phyloP scores from a whole-genome alignment of 1,139 yeast species.

The Suhomyces ambrosiae region DNA sequence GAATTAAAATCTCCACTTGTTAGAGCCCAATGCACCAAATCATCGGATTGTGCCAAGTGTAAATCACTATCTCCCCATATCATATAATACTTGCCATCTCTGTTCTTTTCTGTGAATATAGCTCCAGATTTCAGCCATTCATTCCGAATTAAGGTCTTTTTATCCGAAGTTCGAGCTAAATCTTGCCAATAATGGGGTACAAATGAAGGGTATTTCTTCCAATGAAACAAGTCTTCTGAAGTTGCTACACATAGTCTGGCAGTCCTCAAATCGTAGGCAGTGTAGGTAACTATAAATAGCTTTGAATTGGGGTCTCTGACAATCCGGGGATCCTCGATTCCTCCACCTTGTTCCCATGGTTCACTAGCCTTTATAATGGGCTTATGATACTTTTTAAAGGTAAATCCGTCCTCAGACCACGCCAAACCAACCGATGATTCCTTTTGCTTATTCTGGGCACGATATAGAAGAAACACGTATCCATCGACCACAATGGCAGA shows the following conservation, averaged over 20 bases:
- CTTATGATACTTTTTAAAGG: conserved; percentile 32
- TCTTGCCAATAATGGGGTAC: conserved; percentile 39
- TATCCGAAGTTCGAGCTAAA: conserved; percentile 30
- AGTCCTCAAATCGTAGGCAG: conserved; percentile 39
- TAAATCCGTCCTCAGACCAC: conserved; percentile 44
- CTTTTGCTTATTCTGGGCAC: conserved; percentile 43
- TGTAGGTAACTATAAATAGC: conserved; percentile 44
- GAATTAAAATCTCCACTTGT: conserved; percentile 23
- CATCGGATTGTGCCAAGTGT: conserved; percentile 40
- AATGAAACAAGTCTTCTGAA: conserved; percentile 40
- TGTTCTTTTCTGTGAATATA: conserved; percentile 34
- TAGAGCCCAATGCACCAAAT: conserved; percentile 39
- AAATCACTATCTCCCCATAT: conserved; percentile 48
- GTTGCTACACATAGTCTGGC: conserved; percentile 49
- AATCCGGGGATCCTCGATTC: conserved; percentile 49
- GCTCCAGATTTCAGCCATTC: conserved; percentile 53
- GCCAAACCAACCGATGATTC: conserved; percentile 44
- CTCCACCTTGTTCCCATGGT: conserved; percentile 46
- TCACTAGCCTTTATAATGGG: conserved; percentile 44
- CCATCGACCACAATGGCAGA: conserved; percentile 47
- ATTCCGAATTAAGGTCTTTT: conserved; percentile 27
- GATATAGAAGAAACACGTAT: conserved; percentile 39
- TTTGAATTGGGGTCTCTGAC: conserved; percentile 41
- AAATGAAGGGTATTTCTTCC: conserved; percentile 45
- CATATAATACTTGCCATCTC: conserved; percentile 46